Base-by-base conservation (phyloP, 169 alveolate genomes). In the Amoebophrya sp. region DNA sequence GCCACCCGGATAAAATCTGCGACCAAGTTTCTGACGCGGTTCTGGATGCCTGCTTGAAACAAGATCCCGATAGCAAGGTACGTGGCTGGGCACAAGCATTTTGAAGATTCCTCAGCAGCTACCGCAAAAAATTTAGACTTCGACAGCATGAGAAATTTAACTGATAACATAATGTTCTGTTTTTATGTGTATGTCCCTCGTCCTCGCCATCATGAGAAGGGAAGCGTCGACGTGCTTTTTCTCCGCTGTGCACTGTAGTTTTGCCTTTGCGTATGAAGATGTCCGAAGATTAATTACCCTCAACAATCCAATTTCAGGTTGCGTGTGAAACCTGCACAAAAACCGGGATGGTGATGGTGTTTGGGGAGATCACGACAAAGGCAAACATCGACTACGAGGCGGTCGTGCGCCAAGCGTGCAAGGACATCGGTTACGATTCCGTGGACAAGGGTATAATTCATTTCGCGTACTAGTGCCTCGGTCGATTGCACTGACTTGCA, bases 1-100 rank as follows among this genome's bases (percentile, higher is more conserved):
- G 99, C 38, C 99, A 99, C 92, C 99, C 99, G 0, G 99, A 98
- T 95, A 99, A 98, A 96, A 95, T 99, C 40, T 98, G 99, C 95
- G 99, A 99, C 93, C 99, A 98, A 94, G 98, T 99, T n/a, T 98
- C 99, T 0, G 99, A 99, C 94, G 99, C 99, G 29, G 97, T 99
- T 89, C 97, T 98, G 40, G 99, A 99, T 94, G 99, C 99, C n/a
- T 98, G 99, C 95, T 96, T 99, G 33, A 97, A 95, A 47, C 96
- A 96, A 93, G 99, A 94, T 90, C 96, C 96, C 90, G 92, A 95
- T n/a, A n/a, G n/a, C n/a, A 53, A 77, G 93, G 91, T 96, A 95
- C 93, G 98, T 96, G 77, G 99, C 97, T 96, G 90, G 96, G 97
- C 89, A 95, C 96, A 96, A 96, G 97, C 53, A 95, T 98, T 89